phyloP scores from a whole-genome alignment of 1,139 yeast genomes.

The Saccharomycopsis hybrid region DNA sequence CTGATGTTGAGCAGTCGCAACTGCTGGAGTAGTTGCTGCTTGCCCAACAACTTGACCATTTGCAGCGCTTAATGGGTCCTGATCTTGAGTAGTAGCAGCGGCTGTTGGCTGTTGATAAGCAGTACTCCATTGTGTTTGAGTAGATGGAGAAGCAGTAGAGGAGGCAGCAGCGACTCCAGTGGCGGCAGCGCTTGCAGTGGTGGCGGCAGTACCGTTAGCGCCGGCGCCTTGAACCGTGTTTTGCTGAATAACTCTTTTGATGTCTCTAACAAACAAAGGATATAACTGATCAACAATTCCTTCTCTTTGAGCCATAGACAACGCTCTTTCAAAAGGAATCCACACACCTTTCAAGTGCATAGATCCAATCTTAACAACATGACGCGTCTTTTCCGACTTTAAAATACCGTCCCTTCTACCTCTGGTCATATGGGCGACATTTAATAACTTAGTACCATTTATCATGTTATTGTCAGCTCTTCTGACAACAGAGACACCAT shows the following conservation, averaged over 20 bases:
- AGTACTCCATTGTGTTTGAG: conserved; percentile 5
- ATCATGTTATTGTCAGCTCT: conserved; percentile 92
- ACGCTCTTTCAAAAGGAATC: conserved; percentile 94
- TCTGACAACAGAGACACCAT: conserved; percentile 84
- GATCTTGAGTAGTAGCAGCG: conserved; percentile 10
- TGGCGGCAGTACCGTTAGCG: background rate
- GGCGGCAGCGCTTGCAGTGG: conserved; percentile 5
- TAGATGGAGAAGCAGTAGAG: conserved; percentile 16
- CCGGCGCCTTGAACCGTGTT: conserved; percentile 5
- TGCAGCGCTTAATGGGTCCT: background rate
- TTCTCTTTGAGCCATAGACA: conserved; percentile 86
- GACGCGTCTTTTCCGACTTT: conserved; percentile 81
- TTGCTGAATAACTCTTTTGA: conserved; percentile 55
- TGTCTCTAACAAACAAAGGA: conserved; percentile 84
- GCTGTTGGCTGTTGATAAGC: conserved; percentile 10
- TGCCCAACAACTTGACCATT: too few relatives aligned
- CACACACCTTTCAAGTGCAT: conserved; percentile 98
- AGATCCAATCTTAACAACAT: conserved; percentile 92
- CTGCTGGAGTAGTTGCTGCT: conserved; percentile 3
- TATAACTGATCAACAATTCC: conserved; percentile 79
- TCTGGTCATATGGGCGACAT: conserved; percentile 92
- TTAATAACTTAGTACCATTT: conserved; percentile 86
- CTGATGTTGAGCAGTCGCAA: conserved; percentile 6
- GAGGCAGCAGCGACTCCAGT: conserved; percentile 7
- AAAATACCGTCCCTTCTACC: conserved; percentile 94